Percentiles rank a stretch among this genome's conserved stretches.
Conservation (phyloP, 106 monocot genomes). For the Hemerocallis citrina region DNA sequence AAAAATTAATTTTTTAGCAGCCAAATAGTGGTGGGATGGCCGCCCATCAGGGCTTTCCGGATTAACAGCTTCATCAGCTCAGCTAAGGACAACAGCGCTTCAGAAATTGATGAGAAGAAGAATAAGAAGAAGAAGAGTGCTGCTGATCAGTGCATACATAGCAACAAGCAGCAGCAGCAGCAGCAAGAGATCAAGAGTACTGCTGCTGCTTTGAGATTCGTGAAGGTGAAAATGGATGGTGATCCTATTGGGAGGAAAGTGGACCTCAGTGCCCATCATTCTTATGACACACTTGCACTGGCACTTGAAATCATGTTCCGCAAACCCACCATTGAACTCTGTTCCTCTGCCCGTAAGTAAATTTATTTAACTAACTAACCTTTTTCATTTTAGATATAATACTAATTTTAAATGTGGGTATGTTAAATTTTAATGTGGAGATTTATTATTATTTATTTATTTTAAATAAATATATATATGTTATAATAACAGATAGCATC, state of each 20-base stretch:
- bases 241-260: constrained; percentile 90
- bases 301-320: constrained; percentile 77
- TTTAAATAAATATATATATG: background rate
- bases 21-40: constrained; percentile 92
- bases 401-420: too few relatives aligned
- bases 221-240: constrained; percentile 96
- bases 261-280: constrained; percentile 52
- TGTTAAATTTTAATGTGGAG: too few relatives aligned
- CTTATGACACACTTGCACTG: constrained; percentile 52
- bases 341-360: constrained; percentile 22
- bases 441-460: too few relatives aligned
- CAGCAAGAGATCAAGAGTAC: constrained; percentile 3
- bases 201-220: constrained; percentile 22
- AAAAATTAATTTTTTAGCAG: constrained; percentile 12
- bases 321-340: constrained; percentile 12
- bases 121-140: constrained; percentile 12
- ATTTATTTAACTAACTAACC: too few relatives aligned
- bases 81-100: constrained; percentile 23
- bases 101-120: background rate
- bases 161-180: constrained; percentile 11
- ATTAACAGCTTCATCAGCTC: constrained; percentile 69
- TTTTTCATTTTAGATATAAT: background rate
- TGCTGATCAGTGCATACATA: background rate
- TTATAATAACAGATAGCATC: constrained; percentile 24
- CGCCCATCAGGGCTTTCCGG: constrained; percentile 72